Base-by-base conservation (phyloP, 495 filamentous ascomycete species). In the Annulohypoxylon moriforme region DNA sequence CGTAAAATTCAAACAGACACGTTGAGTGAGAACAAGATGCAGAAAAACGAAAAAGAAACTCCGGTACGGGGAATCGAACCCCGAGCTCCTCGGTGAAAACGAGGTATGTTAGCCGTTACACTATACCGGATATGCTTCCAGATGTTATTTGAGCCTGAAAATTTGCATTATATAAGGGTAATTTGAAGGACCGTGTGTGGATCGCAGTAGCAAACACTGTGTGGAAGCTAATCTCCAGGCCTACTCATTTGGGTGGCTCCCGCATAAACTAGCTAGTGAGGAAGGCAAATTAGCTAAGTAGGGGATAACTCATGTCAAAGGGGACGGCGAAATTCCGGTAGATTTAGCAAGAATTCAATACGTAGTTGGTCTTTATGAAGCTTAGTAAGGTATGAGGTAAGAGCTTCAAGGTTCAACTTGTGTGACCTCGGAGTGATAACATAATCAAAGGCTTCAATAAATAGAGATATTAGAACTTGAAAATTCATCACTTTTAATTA, bases 41-140 rank as follows among this genome's bases (percentile, higher is more conserved):
- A 22, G 31, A 60, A 67, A 71, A 38, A 22, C 11, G 14, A 67
- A 64, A 64, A 27, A 40, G n/a, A 2, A 33, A 72, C 79, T 83
- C 81, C 81, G 81, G 69, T 81, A 82, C 81, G 79, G 81, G 81
- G 81, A 83, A 81, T 82, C 80, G 81, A 83, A 83, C 81, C 81
- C 81, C 80, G 81, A 81, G 81, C 80, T 79, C 79, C 80, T 77
- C 81, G 81, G 81, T 74, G 71, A 74, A 74, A 74, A 74, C 71
- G 71, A 70, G 71, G 71, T 74, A 74, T 74, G 71, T 74, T 74
- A 74, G 58, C 71, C 71, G 71, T 74, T 74, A 74, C 71, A 74
- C 71, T 74, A 74, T 74, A 74, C 67, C 71, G 71, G 71, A 74
- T 57, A 49, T 14, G 7, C 1, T 33, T 2, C 9, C 29, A 6